These are phyloP conservation scores for Calonectria henricotiae DNA, from an alignment of 2,329 filamentous ascomycete species.

Conservation along the genomic window DNA sequence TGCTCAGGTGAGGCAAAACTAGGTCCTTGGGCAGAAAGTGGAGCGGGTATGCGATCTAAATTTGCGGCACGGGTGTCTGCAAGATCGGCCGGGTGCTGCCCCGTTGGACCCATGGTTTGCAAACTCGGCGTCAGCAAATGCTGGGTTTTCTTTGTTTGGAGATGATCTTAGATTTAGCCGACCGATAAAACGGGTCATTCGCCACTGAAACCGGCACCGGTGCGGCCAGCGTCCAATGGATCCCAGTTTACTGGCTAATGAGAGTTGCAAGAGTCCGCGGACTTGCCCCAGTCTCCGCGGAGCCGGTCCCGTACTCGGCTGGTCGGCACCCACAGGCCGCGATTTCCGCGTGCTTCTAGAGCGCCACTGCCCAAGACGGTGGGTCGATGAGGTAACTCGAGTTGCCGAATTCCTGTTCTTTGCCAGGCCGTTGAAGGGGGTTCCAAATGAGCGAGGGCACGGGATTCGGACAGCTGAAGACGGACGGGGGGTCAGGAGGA, in stretches of 20 bases:
- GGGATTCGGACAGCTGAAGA: slow-evolving; percentile 16
- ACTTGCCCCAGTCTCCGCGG: background rate
- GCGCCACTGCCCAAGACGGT: background rate
- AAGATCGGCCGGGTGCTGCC: slow-evolving; percentile 16
- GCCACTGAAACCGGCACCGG: slow-evolving; percentile 12
- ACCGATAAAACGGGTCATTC: background rate
- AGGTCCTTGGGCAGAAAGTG: background rate
- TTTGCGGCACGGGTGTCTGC: slow-evolving; percentile 20
- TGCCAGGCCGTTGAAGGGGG: background rate
- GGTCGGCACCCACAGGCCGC: background rate
- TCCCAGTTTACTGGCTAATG: background rate
- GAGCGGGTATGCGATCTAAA: slow-evolving; percentile 11
- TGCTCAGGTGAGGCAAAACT: background rate
- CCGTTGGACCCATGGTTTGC: background rate
- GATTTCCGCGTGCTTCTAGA: background rate
- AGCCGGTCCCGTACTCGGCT: slow-evolving; percentile 24
- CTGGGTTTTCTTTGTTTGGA: background rate
- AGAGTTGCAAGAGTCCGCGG: background rate
- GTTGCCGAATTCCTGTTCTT: slow-evolving; percentile 1
- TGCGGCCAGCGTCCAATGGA: background rate
- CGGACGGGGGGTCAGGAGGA: background rate
- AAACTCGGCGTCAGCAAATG: slow-evolving; percentile 7
- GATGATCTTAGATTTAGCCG: background rate
- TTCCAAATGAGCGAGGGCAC: background rate
- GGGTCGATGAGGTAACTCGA: slow-evolving; percentile 12